These are phyloP conservation scores for Fusarium xyrophilum DNA, from an alignment of 2,329 filamentous ascomycete genomes.

Conservation along the genomic window DNA sequence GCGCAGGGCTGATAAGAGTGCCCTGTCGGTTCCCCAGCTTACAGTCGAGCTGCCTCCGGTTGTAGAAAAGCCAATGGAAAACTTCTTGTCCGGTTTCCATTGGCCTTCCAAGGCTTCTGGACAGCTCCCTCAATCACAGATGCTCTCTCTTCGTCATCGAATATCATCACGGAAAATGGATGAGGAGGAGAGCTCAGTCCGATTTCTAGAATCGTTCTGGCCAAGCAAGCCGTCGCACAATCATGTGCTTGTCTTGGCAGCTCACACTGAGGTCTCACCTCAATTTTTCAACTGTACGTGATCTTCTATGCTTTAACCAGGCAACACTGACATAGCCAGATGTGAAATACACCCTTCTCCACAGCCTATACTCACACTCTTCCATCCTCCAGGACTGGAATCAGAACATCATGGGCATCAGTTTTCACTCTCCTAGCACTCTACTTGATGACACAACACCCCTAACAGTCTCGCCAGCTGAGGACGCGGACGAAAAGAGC, in stretches of 20 bases:
- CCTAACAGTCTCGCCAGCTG: conserved; percentile 56
- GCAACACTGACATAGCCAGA: conserved; percentile 52
- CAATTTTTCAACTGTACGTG: conserved; percentile 79
- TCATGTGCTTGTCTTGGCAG: conserved; percentile 87
- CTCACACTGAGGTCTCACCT: conserved; percentile 79
- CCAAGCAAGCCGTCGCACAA: conserved; percentile 66
- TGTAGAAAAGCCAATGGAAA: conserved; percentile 69
- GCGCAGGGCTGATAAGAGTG: conserved; percentile 75
- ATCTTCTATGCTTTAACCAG: neutral
- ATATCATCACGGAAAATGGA: conserved; percentile 67
- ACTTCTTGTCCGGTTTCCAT: conserved; percentile 67
- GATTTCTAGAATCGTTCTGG: conserved; percentile 88
- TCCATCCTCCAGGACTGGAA: conserved; percentile 55
- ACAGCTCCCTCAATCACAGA: conserved; percentile 53
- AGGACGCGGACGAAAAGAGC: conserved; percentile 24
- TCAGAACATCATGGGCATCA: conserved; percentile 74
- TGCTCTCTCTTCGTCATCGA: conserved; percentile 76
- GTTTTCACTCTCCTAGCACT: conserved; percentile 74
- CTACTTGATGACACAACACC: conserved; percentile 66
- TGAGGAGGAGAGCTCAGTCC: conserved; percentile 74
- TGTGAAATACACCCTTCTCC: conserved; percentile 77
- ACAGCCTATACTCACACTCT: conserved; percentile 73
- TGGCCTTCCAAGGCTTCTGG: conserved; percentile 65
- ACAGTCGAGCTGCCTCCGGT: conserved; percentile 82
- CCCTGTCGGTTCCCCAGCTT: conserved; percentile 72